A percentile compares a stretch with the other conserved stretches of the same genome.
Conservation (phyloP, 768 basidiomycete genomes). For the Termitomyces sp. region DNA sequence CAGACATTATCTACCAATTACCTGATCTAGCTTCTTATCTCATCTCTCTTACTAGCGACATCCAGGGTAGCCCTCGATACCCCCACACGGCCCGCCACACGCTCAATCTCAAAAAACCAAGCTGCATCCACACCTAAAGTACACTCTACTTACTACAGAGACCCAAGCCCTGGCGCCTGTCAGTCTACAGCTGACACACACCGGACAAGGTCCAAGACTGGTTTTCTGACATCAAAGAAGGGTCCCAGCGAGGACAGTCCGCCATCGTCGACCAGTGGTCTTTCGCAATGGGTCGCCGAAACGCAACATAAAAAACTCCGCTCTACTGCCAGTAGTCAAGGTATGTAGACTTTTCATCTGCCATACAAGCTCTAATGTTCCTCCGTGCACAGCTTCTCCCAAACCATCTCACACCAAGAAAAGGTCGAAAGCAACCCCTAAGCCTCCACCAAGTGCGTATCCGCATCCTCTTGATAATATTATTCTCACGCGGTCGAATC, state of each 20-base stretch:
- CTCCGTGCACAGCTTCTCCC: neutral
- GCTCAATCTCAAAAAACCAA: neutral
- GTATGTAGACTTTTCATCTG: neutral
- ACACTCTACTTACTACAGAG: neutral
- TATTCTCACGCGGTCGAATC: neutral
- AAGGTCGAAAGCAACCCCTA: neutral
- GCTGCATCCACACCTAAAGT: neutral
- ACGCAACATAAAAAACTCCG: neutral
- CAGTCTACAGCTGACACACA: neutral
- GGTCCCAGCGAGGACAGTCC: conserved; percentile 1
- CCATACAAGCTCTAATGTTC: neutral
- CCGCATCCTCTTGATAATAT: neutral
- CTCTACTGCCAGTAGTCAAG: neutral
- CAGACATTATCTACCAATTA: neutral
- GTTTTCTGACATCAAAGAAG: neutral
- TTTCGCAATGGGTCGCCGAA: conserved; percentile 2
- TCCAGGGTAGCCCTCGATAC: neutral
- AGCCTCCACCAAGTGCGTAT: neutral
- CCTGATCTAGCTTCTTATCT: neutral
- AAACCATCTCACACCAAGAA: neutral
- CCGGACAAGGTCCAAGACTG: neutral
- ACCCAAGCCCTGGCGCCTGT: neutral
- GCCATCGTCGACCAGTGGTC: neutral
- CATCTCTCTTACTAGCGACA: neutral
- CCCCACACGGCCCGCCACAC: neutral